Evolutionary conservation across 2,329 filamentous ascomycete species (phyloP).

Genomic region (Aspergillus arachidicola): DNA sequence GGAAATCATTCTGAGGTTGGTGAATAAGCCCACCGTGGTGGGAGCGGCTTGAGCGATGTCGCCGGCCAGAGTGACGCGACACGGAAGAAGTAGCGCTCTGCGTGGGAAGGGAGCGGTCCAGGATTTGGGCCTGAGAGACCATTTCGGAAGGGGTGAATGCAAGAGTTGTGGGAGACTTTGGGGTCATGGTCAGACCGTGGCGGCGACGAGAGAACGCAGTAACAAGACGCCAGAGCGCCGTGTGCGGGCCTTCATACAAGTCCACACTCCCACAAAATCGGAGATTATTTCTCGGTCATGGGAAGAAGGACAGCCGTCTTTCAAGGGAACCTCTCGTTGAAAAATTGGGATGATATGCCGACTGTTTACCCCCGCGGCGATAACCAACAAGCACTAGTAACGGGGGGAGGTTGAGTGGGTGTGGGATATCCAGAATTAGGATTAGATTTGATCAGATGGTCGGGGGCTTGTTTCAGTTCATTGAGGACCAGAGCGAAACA

Average conservation of each 20-base stretch:
- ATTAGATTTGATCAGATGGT: slow-evolving; percentile 6
- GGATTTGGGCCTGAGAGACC: slow-evolving; percentile 48
- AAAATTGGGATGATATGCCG: slow-evolving; percentile 6
- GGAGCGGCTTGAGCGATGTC: slow-evolving; percentile 77
- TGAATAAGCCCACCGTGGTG: slow-evolving; percentile 73
- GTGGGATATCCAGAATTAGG: slow-evolving; percentile 1
- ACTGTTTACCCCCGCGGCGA: slow-evolving; percentile 13
- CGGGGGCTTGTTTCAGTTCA: slow-evolving; percentile 6
- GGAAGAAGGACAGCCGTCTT: background rate
- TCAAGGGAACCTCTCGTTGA: background rate
- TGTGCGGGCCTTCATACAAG: slow-evolving; percentile 19
- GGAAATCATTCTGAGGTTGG: slow-evolving; percentile 84
- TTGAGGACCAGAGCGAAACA: background rate
- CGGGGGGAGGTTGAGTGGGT: background rate
- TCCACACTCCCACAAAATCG: slow-evolving; percentile 6
- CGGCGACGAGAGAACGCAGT: slow-evolving; percentile 11
- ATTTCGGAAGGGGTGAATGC: slow-evolving; percentile 25
- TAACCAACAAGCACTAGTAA: slow-evolving; percentile 5
- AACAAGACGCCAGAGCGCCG: slow-evolving; percentile 18
- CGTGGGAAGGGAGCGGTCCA: slow-evolving; percentile 58
- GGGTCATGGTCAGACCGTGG: slow-evolving; percentile 20
- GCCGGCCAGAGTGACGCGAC: slow-evolving; percentile 64
- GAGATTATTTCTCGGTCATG: background rate
- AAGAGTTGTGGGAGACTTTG: slow-evolving; percentile 15
- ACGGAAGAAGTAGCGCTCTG: slow-evolving; percentile 65